Evolutionary conservation across 306 rosid genomes (phyloP).

Genomic region (Quercus mongolica): DNA sequence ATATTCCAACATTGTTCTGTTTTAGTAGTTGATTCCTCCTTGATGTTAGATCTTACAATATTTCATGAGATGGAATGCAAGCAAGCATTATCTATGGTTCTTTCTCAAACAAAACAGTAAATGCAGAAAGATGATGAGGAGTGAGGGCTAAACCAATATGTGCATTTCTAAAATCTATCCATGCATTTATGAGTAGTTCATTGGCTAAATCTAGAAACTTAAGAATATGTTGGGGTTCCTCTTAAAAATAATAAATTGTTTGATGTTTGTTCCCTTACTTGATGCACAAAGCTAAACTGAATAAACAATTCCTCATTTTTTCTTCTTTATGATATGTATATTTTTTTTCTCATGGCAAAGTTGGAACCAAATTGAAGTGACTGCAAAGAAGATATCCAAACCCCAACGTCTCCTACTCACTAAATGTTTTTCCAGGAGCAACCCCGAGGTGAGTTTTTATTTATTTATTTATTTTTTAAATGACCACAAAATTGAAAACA

Average conservation of each 20-base stretch:
- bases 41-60: constrained; percentile 68
- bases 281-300: too few relatives aligned
- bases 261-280: too few relatives aligned
- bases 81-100: constrained; percentile 86
- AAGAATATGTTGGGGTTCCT: too few relatives aligned
- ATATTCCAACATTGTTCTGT: background rate
- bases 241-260: too few relatives aligned
- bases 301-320: too few relatives aligned
- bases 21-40: constrained; percentile 18
- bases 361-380: too few relatives aligned
- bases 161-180: background rate
- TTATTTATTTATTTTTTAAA: background rate
- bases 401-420: too few relatives aligned
- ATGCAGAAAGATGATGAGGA: constrained; percentile 87
- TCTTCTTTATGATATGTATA: too few relatives aligned
- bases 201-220: background rate
- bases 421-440: too few relatives aligned
- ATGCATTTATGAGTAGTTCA: background rate
- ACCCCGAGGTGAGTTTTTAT: too few relatives aligned
- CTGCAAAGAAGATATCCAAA: too few relatives aligned
- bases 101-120: constrained; percentile 88
- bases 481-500: constrained; percentile 2
- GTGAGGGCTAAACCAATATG: constrained; percentile 8
- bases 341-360: too few relatives aligned
- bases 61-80: constrained; percentile 81